These are phyloP conservation scores for Ogataea parapolymorpha DNA, from an alignment of 805 yeast species.

Conservation along the genomic window DNA sequence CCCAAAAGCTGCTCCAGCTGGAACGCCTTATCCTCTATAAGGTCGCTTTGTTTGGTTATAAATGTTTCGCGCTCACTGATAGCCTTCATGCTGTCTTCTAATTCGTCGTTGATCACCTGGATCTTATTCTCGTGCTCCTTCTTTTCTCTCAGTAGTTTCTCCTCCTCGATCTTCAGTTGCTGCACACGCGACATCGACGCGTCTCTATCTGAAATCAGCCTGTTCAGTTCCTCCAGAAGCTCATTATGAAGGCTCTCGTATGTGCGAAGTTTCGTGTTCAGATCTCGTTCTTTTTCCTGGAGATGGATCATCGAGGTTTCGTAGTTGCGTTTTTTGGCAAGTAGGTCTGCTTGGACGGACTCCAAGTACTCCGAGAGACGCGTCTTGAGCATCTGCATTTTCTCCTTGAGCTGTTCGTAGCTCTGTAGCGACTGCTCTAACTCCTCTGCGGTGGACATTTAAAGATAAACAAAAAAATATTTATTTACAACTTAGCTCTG, in stretches of 20 bases:
- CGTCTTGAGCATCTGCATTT: slow-evolving; percentile 22
- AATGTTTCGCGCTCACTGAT: slow-evolving; percentile 29
- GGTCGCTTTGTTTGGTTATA: slow-evolving; percentile 35
- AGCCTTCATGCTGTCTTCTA: slow-evolving; percentile 22
- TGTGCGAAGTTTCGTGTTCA: slow-evolving; percentile 18
- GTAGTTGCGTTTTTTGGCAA: slow-evolving; percentile 21
- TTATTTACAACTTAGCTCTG: neutral
- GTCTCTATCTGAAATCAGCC: slow-evolving; percentile 25
- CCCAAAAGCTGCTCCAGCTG: slow-evolving; percentile 49
- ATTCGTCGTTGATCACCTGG: slow-evolving; percentile 25
- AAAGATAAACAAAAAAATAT: slow-evolving; percentile 6
- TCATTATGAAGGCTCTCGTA: slow-evolving; percentile 17
- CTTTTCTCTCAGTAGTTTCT: slow-evolving; percentile 30
- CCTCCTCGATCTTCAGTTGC: slow-evolving; percentile 37
- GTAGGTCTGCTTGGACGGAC: slow-evolving; percentile 19
- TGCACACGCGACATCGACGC: slow-evolving; percentile 39
- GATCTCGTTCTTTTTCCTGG: slow-evolving; percentile 20
- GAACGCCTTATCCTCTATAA: slow-evolving; percentile 40
- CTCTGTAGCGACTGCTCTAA: slow-evolving; percentile 21
- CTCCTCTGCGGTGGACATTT: slow-evolving; percentile 15
- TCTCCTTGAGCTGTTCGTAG: slow-evolving; percentile 22
- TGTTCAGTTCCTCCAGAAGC: slow-evolving; percentile 21
- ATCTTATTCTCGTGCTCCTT: slow-evolving; percentile 28
- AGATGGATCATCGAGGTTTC: slow-evolving; percentile 22
- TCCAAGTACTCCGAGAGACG: slow-evolving; percentile 14